Evolutionary conservation across 2,329 filamentous ascomycete genomes (phyloP), one percentile per base, ranked within the genome.

Genomic region (Parascedosporium putredinis): DNA sequence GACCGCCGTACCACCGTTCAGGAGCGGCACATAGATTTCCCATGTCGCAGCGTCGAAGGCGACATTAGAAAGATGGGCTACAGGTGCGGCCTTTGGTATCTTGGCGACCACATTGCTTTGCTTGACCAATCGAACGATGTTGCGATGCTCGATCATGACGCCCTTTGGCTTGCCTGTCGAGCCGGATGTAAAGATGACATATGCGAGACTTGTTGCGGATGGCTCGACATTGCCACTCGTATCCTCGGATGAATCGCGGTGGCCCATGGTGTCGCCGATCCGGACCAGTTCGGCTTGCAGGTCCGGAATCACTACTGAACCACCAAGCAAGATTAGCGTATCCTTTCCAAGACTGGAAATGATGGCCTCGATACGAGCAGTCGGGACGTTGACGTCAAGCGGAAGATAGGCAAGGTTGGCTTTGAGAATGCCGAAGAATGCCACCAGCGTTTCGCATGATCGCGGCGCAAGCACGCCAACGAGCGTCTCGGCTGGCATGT

Each of bases 341-440:
- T 48, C 36, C 2, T 53, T 53, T 1, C 47, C 4, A 0, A 57
- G 10, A 2, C 50, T 34, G 2, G 51, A 54, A 0, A 61, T 47
- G 8, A 60, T 57, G 2, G 29, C 49, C 16, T 55, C 50, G 9
- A 59, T 49, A 8, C 59, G 54, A 0, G 14, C 48, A 3, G 9
- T 22, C 16, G 59, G 58, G 4, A 27, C 38, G 5, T 55, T 57
- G 7, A 50, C 33, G 44, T 60, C 58, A 0, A 61, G 47, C 0
- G 59, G 59, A 3, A 61, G 38, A 40, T 61, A 61, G 2, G 59
- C 59, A 10, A 59, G 18, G 27, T 52, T 53, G 2, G 59, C 57
- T 33, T 60, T 60, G 5, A 61, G 46, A 40, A 60, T 55, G 12
- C 57, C 58, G 0, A 59, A n/a, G 12, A 61, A 56, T 1, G 57